Evolutionary conservation across 192 early-diverging fungal genomes (phyloP), one percentile per base, ranked within the genome.

Genomic region (Fimicolochytrium jonesii): DNA sequence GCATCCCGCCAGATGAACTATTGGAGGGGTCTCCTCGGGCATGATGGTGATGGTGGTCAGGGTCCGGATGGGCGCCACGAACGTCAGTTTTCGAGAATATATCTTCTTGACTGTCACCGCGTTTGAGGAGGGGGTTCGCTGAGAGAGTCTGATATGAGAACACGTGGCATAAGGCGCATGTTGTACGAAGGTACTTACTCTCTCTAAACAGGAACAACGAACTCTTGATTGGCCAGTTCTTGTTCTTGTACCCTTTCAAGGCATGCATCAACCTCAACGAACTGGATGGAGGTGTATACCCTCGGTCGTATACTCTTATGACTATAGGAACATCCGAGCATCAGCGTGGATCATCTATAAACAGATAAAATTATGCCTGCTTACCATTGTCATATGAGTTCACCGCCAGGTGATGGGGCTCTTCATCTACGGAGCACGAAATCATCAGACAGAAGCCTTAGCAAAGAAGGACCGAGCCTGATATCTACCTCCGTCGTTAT

Each of bases 221-320:
- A 37, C 85, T 88, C 67, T 90, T 92, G 61, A 97, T 94, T 2
- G 94, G 93, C 92, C 92, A 97, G 73, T 95, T 93, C 59, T 90
- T 90, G 70, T 92, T 94, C 61, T 91, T 90, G 69, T 90, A 87
- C 0, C 94, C 94, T 45, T 92, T 94, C 34, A 97, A 76, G 11
- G 89, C 80, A 62, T 92, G 90, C 3, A 90, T 80, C 15, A 90
- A 72, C 15, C 89, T 81, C 29, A 83, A 78, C 15, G 72, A 56
- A 18, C 83, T 85, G 44, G 80, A 83, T 18, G 90, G 90, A 33
- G 90, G 87, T 49, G 86, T 79, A 52, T 88, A 84, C 4, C 91
- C 91, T 18, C 92, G 81, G 62, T 95, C 94, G 73, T 94, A 97
- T 0, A 97, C 90, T 28, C 93, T 80, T 47, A 97, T 78, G 33